These are phyloP conservation scores for Coemansia javaensis DNA, from an alignment of 192 early-diverging fungal species.

Conservation along the genomic window DNA sequence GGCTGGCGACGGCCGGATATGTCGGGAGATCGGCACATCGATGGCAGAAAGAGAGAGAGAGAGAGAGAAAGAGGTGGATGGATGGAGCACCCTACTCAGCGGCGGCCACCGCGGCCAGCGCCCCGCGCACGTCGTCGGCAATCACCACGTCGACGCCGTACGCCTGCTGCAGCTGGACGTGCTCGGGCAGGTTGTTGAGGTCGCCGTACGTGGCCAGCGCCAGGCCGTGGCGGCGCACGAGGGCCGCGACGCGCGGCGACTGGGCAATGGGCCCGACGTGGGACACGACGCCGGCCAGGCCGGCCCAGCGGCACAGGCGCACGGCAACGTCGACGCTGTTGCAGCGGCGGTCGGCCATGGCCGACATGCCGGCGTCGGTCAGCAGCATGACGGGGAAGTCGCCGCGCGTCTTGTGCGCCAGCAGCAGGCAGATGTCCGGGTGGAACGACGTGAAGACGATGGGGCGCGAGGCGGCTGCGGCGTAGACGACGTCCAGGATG, in stretches of 20 bases:
- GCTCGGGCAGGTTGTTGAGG: slow-evolving; percentile 69
- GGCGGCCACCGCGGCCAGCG: slow-evolving; percentile 33
- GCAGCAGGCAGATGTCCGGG: slow-evolving; percentile 77
- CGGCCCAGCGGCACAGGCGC: slow-evolving; percentile 65
- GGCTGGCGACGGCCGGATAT: no score
- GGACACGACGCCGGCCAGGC: slow-evolving; percentile 77
- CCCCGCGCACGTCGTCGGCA: slow-evolving; percentile 61
- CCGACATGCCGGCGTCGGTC: slow-evolving; percentile 72
- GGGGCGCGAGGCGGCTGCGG: slow-evolving; percentile 58
- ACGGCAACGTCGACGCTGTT: slow-evolving; percentile 78
- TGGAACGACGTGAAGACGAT: slow-evolving; percentile 94
- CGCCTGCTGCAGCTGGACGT: slow-evolving; percentile 66
- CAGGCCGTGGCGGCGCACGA: slow-evolving; percentile 68
- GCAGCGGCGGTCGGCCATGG: slow-evolving; percentile 72
- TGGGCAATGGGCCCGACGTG: slow-evolving; percentile 67
- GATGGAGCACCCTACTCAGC: no score
- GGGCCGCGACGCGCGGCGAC: slow-evolving; percentile 63
- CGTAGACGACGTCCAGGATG: slow-evolving; percentile 74
- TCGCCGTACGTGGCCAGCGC: slow-evolving; percentile 78
- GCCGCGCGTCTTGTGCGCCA: slow-evolving; percentile 80
- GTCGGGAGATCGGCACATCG: no score
- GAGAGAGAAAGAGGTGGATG: no score
- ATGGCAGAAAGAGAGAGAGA: no score
- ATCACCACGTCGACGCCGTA: slow-evolving; percentile 87
- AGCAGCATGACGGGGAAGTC: slow-evolving; percentile 87